Base-by-base conservation (phyloP, 495 filamentous ascomycete genomes). In the Entonaema liquescens region DNA sequence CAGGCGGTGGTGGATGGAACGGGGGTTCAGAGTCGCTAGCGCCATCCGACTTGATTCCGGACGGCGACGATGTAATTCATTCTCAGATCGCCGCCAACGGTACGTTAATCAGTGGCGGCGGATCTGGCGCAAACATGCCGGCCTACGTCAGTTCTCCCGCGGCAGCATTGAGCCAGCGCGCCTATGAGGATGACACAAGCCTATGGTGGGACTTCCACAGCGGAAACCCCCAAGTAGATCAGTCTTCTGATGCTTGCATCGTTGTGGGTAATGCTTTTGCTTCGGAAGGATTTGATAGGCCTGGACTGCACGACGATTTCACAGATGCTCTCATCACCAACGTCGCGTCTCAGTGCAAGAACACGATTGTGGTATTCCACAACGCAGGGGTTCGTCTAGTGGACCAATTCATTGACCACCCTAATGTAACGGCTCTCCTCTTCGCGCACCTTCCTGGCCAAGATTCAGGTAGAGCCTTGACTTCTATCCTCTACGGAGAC, bases 351-450 rank as follows among this genome's bases (percentile, higher is more conserved):
- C 67, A 75, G 5, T 90, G 89, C 74, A 81, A 71, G 62, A 89
- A 89, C 75, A 92, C 89, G 12, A 83, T 91, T 29, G 88, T 91
- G 0, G 78, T 90, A 1, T 82, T 88, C 28, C 87, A 91, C 74
- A 87, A 85, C 47, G 87, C 85, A 5, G 89, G 89, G 11, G 78
- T 86, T 42, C 79, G 88, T 2, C 79, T 87, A 1, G 83, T 89
- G 7, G 84, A 91, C 56, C 79, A 83, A 13, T 91, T 86, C 73
- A 79, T 86, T 59, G 85, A 88, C 58, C 80, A 89, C 57, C 85
- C 85, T 36, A 90, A 91, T 69, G 86, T 91, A 13, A 90, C 87
- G 4, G 89, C 86, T 0, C 78, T 91, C 44, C 77, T 91, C 31
- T 86, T 83, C 26, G 88, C 86, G 2, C 86, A 90, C 61, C 81